Evolutionary conservation across 2,329 filamentous ascomycete species (phyloP), one percentile per base, ranked within the genome.

Genomic region (Ustulina deusta): DNA sequence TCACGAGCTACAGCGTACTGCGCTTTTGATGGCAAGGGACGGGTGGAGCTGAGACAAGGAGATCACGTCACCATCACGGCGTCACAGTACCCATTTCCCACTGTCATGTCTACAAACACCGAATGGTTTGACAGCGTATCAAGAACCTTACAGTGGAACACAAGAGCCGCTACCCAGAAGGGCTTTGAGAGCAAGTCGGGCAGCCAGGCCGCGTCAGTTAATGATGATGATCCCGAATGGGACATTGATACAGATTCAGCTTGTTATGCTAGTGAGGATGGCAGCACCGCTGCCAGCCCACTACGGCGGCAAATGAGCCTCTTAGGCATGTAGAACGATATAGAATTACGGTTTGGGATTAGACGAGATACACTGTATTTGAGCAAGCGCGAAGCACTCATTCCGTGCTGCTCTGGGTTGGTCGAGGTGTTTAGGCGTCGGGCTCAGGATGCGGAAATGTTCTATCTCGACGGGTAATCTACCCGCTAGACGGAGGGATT

Each of bases 51-150:
- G 40, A 91, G 91, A 70, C 93, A 95, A 76, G 96, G 96, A 61
- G 96, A 99, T 81, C 93, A 95, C 75, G 96, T 99, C 78, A 97
- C 95, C 68, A 96, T 99, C 75, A 93, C 95, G 46, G 96, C 96
- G 3, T 97, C 93, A 34, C 94, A 97, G 78, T 99, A 97, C 76
- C 96, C 96, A 0, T 98, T 99, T 83, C 96, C 96, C 2, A 98
- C 96, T 0, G 95, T 99, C 49, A 93, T 97, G 65, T 92, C 93
- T 71, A 93, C 91, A 70, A 91, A 91, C 69, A 92, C 91, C 0
- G 96, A 99, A 79, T 99, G 96, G 96, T 97, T 99, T 78, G 93
- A 97, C 79, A 97, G 93, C 76, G 93, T 99, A 56, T 93, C 93
- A 61, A 89, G 95, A 68, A 97, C 95, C 3, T 85, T 99, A 66